These are phyloP conservation scores for Neopestalotiopsis sp. DNA, from an alignment of 2,329 filamentous ascomycete species.

Conservation along the genomic window DNA sequence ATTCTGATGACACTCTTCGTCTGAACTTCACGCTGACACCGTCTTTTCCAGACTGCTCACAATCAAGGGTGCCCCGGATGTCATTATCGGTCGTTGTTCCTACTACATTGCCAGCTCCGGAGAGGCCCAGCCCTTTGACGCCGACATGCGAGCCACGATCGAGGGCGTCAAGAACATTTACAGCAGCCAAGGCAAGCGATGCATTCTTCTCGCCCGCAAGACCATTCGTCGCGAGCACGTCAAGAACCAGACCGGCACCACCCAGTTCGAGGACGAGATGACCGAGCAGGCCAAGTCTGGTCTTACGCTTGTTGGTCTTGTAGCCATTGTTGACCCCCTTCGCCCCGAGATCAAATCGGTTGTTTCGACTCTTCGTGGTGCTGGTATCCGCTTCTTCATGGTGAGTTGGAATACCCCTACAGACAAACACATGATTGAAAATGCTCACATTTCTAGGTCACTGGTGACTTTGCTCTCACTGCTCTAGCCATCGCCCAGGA, in stretches of 20 bases:
- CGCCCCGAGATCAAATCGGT: constrained; percentile 73
- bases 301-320: constrained; percentile 73
- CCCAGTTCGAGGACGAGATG: constrained; percentile 62
- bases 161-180: constrained; percentile 69
- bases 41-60: no score
- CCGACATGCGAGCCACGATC: constrained; percentile 48
- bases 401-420: constrained; percentile 41
- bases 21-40: no score
- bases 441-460: constrained; percentile 52
- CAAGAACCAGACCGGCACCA: constrained; percentile 45
- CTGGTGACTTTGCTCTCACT: constrained; percentile 78
- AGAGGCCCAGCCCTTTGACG: constrained; percentile 53
- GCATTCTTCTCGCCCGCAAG: constrained; percentile 70
- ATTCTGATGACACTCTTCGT: no score
- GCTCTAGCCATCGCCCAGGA: constrained; percentile 75
- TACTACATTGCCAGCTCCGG: constrained; percentile 62
- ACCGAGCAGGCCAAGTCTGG: constrained; percentile 61
- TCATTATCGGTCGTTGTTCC: constrained; percentile 68
- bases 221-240: constrained; percentile 48
- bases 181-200: constrained; percentile 71
- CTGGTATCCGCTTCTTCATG: constrained; percentile 80
- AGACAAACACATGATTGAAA: constrained; percentile 7
- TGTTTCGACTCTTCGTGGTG: constrained; percentile 68
- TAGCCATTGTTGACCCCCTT: constrained; percentile 80
- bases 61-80: constrained; percentile 82